Base-by-base conservation (phyloP, 306 rosid genomes). In the Carpinus viminea region DNA sequence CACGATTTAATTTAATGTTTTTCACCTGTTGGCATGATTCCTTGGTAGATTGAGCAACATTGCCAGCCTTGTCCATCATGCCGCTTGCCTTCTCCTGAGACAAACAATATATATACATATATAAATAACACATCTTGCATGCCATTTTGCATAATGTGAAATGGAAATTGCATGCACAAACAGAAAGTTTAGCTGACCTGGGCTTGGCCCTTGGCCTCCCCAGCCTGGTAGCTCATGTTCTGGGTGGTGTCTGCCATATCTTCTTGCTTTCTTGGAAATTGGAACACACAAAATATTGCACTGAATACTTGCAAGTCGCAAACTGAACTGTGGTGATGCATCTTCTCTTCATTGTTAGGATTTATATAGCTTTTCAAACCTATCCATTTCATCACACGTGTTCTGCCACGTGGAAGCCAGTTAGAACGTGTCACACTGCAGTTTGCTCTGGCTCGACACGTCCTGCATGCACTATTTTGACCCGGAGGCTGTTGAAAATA, bases 151-250 rank as follows among this genome's bases (percentile, higher is more conserved):
- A 57, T 57, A 21, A 21, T 21, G 28, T 57, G 64, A 21, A 57
- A 9, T 57, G 34, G 64, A 10, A 24, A 57, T 57, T 21, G 28
- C 21, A 47, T 5, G 8, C 26, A 21, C 15, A 34, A 4, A 55
- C 4, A 4, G 59, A 26, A 18, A 34, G 57, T 10, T 11, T 26
- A 24, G 24, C 24, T 16, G 15, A 80, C 93, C 90, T 91, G 53
- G 66, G 91, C 50, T 81, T 85, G 91, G 78, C 92, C 93, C 76
- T 88, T 76, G 79, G 91, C 90, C 87, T 85, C 86, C 21, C 92
- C 94, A 69, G 89, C 94, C 2, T 87, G 15, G 61, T 74, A 83
- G 75, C 79, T 78, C 77, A 74, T 45, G 74, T 88, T 83, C 74
- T 92, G 81, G 2, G 90, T 4, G 43, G 75, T 83, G 75, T 78